A percentile compares a stretch with the other conserved stretches of the same genome.
These are phyloP conservation scores for Podaxis rugospora DNA, from an alignment of 768 basidiomycete genomes.

Conservation along the genomic window DNA sequence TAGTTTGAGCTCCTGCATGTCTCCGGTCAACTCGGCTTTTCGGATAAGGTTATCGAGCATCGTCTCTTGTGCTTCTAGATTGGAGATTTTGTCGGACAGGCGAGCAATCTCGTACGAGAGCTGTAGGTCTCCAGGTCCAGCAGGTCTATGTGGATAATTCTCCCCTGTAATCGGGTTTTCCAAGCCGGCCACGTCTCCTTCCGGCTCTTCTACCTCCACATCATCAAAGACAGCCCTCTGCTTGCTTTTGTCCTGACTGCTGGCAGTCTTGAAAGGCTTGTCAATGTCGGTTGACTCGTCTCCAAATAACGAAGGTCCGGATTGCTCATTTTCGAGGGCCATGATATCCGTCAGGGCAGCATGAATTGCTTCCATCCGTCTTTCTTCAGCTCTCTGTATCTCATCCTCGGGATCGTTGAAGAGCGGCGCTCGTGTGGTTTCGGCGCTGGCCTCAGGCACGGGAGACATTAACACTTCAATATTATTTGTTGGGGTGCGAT, in stretches of 20 bases:
- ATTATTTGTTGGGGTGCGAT: slow-evolving; percentile 38
- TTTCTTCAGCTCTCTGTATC: slow-evolving; percentile 65
- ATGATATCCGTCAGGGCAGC: slow-evolving; percentile 96
- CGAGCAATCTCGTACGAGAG: slow-evolving; percentile 83
- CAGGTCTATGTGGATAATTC: slow-evolving; percentile 60
- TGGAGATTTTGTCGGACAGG: slow-evolving; percentile 68
- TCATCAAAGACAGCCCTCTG: slow-evolving; percentile 26
- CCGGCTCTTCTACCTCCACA: slow-evolving; percentile 40
- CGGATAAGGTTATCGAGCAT: slow-evolving; percentile 87
- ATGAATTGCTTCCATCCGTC: slow-evolving; percentile 93
- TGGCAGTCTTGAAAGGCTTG: neutral
- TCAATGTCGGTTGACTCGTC: slow-evolving; percentile 13
- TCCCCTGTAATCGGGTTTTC: slow-evolving; percentile 27
- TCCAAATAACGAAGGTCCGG: slow-evolving; percentile 13
- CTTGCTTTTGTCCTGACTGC: slow-evolving; percentile 12
- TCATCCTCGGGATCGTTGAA: slow-evolving; percentile 80
- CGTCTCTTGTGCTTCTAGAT: slow-evolving; percentile 73
- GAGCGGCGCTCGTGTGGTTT: slow-evolving; percentile 64
- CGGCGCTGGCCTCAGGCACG: slow-evolving; percentile 42
- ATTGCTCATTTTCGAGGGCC: slow-evolving; percentile 60
- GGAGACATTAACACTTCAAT: slow-evolving; percentile 85
- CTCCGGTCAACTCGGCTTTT: slow-evolving; percentile 93
- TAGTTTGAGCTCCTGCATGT: slow-evolving; percentile 78
- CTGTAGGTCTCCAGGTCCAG: slow-evolving; percentile 87
- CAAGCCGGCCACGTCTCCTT: slow-evolving; percentile 38